These are phyloP conservation scores for Phytopythium kandeliae DNA, from an alignment of 352 stramenopile genomes.

Conservation along the genomic window DNA sequence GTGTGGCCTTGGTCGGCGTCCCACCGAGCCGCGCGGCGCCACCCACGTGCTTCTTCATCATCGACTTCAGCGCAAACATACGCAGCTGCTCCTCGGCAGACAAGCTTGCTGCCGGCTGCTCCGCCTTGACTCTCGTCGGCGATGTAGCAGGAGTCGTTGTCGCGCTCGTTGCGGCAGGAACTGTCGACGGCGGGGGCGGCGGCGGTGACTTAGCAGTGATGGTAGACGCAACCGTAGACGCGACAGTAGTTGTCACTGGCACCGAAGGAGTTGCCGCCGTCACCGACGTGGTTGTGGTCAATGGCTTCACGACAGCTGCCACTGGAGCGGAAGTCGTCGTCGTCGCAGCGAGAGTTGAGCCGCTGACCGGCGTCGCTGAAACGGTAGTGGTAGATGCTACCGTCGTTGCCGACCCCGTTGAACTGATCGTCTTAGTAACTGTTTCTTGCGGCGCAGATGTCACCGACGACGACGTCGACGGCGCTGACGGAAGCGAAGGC, in stretches of 20 bases:
- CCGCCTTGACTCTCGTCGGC: conserved; percentile 8
- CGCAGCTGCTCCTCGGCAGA: conserved; percentile 60
- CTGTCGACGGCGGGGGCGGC: background rate
- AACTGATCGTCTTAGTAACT: background rate
- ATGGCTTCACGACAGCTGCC: background rate
- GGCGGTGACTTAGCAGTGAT: background rate
- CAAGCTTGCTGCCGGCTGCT: conserved; percentile 13
- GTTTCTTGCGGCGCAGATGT: background rate
- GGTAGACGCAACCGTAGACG: background rate
- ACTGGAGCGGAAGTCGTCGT: background rate
- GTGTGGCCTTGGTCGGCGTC: conserved; percentile 17
- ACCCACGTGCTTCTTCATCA: conserved; percentile 51
- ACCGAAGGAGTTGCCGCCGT: conserved; percentile 7
- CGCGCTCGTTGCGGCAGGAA: conserved; percentile 6
- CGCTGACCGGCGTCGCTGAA: background rate
- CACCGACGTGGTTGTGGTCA: conserved; percentile 12
- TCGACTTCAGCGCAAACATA: conserved; percentile 54
- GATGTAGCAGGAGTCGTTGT: conserved; percentile 9
- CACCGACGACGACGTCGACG: background rate
- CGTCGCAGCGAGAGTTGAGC: background rate
- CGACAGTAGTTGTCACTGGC: background rate
- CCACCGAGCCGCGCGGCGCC: conserved; percentile 13
- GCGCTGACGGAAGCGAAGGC: background rate
- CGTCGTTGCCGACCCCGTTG: background rate
- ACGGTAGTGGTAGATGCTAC: background rate